Evolutionary conservation across 306 rosid species (phyloP).

Genomic region (Gynostemma pentaphyllum): DNA sequence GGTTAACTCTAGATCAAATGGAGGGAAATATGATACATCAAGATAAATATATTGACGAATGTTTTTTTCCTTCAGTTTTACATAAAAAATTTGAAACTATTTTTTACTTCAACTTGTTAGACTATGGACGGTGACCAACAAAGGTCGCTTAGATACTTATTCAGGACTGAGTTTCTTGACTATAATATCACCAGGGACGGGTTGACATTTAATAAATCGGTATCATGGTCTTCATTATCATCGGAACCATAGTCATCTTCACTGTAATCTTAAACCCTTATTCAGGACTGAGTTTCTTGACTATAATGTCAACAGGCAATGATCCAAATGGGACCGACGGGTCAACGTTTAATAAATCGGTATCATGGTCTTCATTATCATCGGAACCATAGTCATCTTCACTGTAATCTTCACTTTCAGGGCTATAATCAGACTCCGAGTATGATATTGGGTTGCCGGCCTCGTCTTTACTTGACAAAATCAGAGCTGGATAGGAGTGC

Average conservation of each 20-base stretch:
- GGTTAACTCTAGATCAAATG: too few species aligned
- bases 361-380: slow-evolving; percentile 17
- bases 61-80: too few species aligned
- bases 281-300: slow-evolving; percentile 33
- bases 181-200: slow-evolving; percentile 43
- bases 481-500: slow-evolving; percentile 57
- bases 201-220: slow-evolving; percentile 24
- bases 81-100: background rate
- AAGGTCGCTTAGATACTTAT: background rate
- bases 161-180: slow-evolving; percentile 29
- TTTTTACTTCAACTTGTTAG: background rate
- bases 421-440: slow-evolving; percentile 26
- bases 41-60: too few species aligned
- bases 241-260: slow-evolving; percentile 20
- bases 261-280: slow-evolving; percentile 1
- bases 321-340: slow-evolving; percentile 39
- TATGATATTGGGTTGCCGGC: slow-evolving; percentile 20
- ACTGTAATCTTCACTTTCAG: slow-evolving; percentile 8
- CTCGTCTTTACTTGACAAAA: slow-evolving; percentile 25
- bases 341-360: slow-evolving; percentile 26
- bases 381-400: slow-evolving; percentile 20
- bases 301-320: slow-evolving; percentile 45
- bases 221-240: slow-evolving; percentile 17
- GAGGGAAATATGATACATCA: too few species aligned
- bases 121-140: background rate